These are phyloP conservation scores for Kwoniella dejecticola DNA, from an alignment of 768 basidiomycete genomes.

Conservation along the genomic window DNA sequence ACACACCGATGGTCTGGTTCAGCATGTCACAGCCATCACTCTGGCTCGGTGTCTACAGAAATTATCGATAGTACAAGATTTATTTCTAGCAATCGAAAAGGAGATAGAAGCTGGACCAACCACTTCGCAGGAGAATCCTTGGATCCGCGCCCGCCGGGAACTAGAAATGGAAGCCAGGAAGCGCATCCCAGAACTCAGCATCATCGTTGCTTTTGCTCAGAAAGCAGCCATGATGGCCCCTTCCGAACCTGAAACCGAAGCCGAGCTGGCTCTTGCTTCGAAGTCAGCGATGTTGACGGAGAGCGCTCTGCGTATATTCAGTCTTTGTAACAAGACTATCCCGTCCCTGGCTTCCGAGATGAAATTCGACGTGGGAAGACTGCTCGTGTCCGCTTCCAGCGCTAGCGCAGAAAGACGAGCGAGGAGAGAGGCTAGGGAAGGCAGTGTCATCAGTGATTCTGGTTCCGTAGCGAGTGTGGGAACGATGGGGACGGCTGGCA, in stretches of 20 bases:
- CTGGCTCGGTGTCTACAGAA: conserved; percentile 76
- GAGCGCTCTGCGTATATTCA: conserved; percentile 74
- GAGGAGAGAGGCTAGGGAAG: conserved; percentile 49
- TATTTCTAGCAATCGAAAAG: conserved; percentile 61
- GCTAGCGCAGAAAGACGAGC: conserved; percentile 50
- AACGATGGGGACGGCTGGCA: conserved; percentile 49
- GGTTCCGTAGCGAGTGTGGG: conserved; percentile 49
- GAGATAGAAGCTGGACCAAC: conserved; percentile 66
- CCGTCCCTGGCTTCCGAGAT: conserved; percentile 75
- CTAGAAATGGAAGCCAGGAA: conserved; percentile 73
- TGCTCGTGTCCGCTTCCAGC: conserved; percentile 62
- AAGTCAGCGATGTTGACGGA: conserved; percentile 67
- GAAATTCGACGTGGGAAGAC: conserved; percentile 81
- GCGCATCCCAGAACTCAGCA: conserved; percentile 82
- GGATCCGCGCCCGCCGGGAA: conserved; percentile 68
- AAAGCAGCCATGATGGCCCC: conserved; percentile 55
- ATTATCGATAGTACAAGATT: conserved; percentile 62
- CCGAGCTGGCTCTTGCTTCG: conserved; percentile 53
- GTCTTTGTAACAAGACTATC: conserved; percentile 78
- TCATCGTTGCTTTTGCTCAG: conserved; percentile 80
- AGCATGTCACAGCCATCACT: conserved; percentile 78
- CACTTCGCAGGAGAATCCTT: conserved; percentile 63
- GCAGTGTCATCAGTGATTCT: conserved; percentile 48
- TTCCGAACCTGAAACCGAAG: conserved; percentile 56
- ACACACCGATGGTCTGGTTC: conserved; percentile 71